Evolutionary conservation across 2,329 filamentous ascomycete genomes (phyloP), one percentile per base, ranked within the genome.

Genomic region (Ilyonectria destructans): DNA sequence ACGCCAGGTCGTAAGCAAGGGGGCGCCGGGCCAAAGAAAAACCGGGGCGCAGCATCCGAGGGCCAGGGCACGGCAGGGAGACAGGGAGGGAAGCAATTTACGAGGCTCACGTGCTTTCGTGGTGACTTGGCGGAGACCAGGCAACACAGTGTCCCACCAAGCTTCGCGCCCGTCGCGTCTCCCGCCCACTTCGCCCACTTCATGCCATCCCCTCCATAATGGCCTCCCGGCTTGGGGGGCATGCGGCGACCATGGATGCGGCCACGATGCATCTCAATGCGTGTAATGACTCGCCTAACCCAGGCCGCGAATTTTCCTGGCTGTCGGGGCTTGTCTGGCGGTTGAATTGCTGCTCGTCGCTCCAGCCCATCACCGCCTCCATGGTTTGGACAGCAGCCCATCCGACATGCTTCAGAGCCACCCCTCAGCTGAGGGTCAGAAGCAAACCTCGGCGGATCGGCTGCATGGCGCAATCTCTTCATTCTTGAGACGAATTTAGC

Each of bases 111-210:
- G 82, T 84, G 82, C 77, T 80, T 81, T 81, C 82, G 82, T 80
- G 83, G 76, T 75, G 76, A 79, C 76, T 77, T 83, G 80, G 82
- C 78, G 81, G 76, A 69, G 71, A 72, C 74, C 69, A 68, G 70
- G 77, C 71, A 68, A 59, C 74, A 77, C 77, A 72, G 74, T 74
- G 74, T 73, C 75, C 78, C 78, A 76, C 79, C 75, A 80, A 78
- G 77, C 68, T 79, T 78, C 81, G 81, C 81, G 81, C 77, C 80
- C 77, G 80, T 81, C 83, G 83, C 83, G 83, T 83, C 81, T 81
- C 78, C 80, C 81, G 73, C 75, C 77, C 76, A 82, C 81, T 73
- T 82, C 81, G 73, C 75, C 77, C 76, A 82, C 81, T 73, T 82
- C 80, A 79, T 77, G 73, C 74, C 77, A 80, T 78, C 74, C 80